Conservation (phyloP, 768 basidiomycete species). For the Multifurca ochricompacta region DNA sequence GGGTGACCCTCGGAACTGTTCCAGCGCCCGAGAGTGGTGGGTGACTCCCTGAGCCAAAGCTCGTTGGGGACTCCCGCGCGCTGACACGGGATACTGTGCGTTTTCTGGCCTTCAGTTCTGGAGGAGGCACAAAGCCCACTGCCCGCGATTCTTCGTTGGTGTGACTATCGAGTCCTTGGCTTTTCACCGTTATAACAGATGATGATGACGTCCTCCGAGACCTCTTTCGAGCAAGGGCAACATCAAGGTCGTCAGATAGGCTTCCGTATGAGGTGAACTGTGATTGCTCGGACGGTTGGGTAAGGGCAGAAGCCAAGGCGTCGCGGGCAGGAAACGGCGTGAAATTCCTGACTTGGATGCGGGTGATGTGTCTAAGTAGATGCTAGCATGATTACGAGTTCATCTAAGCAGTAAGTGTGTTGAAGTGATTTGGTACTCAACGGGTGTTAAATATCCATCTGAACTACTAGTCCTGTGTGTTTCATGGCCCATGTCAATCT, state of each 20-base stretch:
- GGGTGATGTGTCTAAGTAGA: constrained; percentile 65
- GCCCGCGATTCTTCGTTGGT: constrained; percentile 28
- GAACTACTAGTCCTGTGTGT: background rate
- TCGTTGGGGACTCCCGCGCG: constrained; percentile 26
- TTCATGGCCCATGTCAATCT: background rate
- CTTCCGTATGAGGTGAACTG: constrained; percentile 52
- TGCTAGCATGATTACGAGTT: constrained; percentile 34
- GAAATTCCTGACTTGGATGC: constrained; percentile 70
- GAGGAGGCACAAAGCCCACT: constrained; percentile 23
- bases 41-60: constrained; percentile 5
- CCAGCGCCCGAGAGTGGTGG: constrained; percentile 11
- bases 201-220: constrained; percentile 52
- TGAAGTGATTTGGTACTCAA: constrained; percentile 8
- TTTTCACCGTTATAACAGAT: constrained; percentile 45
- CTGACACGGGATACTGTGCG: constrained; percentile 27
- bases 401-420: background rate
- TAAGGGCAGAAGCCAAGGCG: constrained; percentile 64
- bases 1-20: background rate
- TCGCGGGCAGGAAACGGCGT: constrained; percentile 82
- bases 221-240: constrained; percentile 50
- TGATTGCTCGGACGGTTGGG: constrained; percentile 54
- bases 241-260: constrained; percentile 63
- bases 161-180: constrained; percentile 37
- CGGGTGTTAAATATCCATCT: constrained; percentile 10
- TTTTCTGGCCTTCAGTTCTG: constrained; percentile 34